Percentiles rank a stretch among this genome's conserved stretches.
Evolutionary conservation across 805 yeast genomes (phyloP).

Genomic region (Myxozyma mucilagina): DNA sequence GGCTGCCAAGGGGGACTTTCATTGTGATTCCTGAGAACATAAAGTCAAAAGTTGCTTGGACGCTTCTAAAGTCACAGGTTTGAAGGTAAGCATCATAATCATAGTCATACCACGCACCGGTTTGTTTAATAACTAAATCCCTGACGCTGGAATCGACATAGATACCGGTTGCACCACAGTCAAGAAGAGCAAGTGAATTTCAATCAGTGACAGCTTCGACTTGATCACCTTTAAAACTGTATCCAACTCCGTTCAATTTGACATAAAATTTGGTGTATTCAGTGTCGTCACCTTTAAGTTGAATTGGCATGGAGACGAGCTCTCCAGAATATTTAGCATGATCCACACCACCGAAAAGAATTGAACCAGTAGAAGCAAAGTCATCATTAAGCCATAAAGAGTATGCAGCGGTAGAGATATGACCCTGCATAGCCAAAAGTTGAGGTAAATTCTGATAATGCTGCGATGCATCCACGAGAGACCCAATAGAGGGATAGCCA

Average conservation of each 20-base stretch:
- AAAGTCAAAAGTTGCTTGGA: constrained; percentile 42
- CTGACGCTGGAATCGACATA: constrained; percentile 48
- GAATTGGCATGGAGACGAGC: constrained; percentile 33
- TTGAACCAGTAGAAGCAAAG: constrained; percentile 34
- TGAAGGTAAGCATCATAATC: constrained; percentile 45
- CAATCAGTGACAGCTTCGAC: neutral
- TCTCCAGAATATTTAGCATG: constrained; percentile 49
- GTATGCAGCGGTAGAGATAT: constrained; percentile 55
- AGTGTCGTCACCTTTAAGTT: constrained; percentile 10
- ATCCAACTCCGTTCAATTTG: constrained; percentile 22
- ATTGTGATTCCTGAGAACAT: constrained; percentile 55
- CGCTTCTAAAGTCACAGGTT: constrained; percentile 41
- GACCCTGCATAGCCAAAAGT: constrained; percentile 57
- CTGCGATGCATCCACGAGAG: constrained; percentile 32
- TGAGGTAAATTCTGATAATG: constrained; percentile 66
- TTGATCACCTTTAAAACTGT: constrained; percentile 3
- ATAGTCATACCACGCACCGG: constrained; percentile 47
- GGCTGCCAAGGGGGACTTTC: constrained; percentile 46
- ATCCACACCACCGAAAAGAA: constrained; percentile 56
- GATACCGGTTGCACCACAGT: constrained; percentile 56
- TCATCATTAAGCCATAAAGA: constrained; percentile 58
- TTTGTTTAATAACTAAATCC: constrained; percentile 37
- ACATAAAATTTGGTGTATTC: constrained; percentile 27
- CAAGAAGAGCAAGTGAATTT: constrained; percentile 48
- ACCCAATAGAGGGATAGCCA: constrained; percentile 43